Percentiles rank a stretch among this genome's conserved stretches.
Evolutionary conservation across 2,329 filamentous ascomycete genomes (phyloP).

Genomic region (Penicillium janthinellum): DNA sequence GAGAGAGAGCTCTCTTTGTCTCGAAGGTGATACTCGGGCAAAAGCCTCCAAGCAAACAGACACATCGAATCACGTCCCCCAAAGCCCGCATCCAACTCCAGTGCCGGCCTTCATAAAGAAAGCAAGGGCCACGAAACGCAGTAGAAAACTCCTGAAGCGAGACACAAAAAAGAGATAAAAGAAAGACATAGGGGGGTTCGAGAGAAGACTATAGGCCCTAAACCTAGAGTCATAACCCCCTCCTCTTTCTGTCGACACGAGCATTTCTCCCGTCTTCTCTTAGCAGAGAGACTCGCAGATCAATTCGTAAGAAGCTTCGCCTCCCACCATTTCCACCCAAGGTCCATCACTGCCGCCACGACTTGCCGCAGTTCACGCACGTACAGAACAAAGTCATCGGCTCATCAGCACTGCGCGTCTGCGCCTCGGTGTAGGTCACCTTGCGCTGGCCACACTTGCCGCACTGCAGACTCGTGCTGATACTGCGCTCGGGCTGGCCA

Average conservation of each 20-base stretch:
- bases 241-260: neutral
- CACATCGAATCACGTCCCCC: conserved; percentile 1
- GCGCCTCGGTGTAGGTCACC: conserved; percentile 94
- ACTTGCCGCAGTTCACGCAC: conserved; percentile 51
- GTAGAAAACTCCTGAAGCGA: neutral
- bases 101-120: conserved; percentile 6
- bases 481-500: conserved; percentile 85
- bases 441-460: conserved; percentile 90
- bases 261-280: neutral
- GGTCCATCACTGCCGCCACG: conserved; percentile 46
- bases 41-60: neutral
- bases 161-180: conserved; percentile 4
- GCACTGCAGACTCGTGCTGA: conserved; percentile 85
- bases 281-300: neutral
- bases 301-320: too few relatives aligned
- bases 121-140: conserved; percentile 9
- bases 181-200: conserved; percentile 5
- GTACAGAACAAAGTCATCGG: conserved; percentile 61
- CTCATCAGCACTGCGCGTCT: conserved; percentile 94
- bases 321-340: neutral
- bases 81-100: conserved; percentile 15
- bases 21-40: neutral
- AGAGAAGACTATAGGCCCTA: neutral
- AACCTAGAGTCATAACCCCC: neutral
- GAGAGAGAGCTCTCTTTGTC: neutral